Percentiles rank a stretch among this genome's conserved stretches.
Evolutionary conservation across 495 filamentous ascomycete species (phyloP).

Genomic region (Amphirosellinia nigrospora): DNA sequence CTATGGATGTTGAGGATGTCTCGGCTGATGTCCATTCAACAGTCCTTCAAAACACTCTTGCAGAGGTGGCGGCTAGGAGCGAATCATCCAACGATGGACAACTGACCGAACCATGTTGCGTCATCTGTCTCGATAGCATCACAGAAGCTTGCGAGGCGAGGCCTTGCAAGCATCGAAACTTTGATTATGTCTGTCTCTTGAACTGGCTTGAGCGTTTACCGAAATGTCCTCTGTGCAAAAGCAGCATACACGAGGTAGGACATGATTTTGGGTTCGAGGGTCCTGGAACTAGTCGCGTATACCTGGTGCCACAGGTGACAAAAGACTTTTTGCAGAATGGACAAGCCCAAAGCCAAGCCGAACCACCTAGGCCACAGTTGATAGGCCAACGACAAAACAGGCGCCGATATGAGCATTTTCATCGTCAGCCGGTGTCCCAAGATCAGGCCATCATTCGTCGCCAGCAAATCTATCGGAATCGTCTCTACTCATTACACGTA

Average conservation of each 20-base stretch:
- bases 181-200: conserved; percentile 83
- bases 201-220: conserved; percentile 80
- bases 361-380: conserved; percentile 14
- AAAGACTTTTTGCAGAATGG: conserved; percentile 18
- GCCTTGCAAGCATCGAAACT: conserved; percentile 80
- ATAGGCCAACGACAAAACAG: conserved; percentile 21
- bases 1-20: conserved; percentile 40
- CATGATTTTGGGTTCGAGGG: conserved; percentile 62
- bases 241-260: conserved; percentile 68
- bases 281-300: conserved; percentile 58
- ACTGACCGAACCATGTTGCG: conserved; percentile 55
- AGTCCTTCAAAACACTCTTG: conserved; percentile 55
- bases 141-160: conserved; percentile 71
- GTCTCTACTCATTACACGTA: conserved; percentile 82
- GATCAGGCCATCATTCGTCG: conserved; percentile 70
- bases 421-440: conserved; percentile 31
- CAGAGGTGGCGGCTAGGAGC: conserved; percentile 46
- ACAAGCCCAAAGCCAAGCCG: conserved; percentile 13
- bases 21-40: conserved; percentile 46
- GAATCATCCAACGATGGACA: conserved; percentile 25
- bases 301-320: conserved; percentile 41
- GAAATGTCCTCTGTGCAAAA: conserved; percentile 81
- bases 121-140: conserved; percentile 78
- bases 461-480: conserved; percentile 74
- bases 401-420: conserved; percentile 30